Conservation (phyloP, 495 filamentous ascomycete genomes). For the Immersiella caudata region DNA sequence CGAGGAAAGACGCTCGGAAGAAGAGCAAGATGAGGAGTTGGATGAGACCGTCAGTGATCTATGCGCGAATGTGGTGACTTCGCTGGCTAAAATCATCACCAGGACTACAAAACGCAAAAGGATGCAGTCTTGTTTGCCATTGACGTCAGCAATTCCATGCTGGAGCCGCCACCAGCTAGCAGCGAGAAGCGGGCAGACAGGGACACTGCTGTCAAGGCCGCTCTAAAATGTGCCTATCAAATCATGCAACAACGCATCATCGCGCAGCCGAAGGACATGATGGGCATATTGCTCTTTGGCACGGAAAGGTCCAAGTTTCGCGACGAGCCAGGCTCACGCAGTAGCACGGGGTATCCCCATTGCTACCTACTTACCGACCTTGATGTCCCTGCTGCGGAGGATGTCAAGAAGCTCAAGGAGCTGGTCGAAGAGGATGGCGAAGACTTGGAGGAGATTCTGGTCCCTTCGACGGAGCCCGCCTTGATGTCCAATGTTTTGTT, state of each 20-base stretch:
- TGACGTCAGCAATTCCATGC: constrained; percentile 90
- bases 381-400: constrained; percentile 80
- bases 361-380: constrained; percentile 92
- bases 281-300: constrained; percentile 93
- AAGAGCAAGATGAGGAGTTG: constrained; percentile 71
- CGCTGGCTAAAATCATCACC: neutral
- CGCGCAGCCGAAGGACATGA: constrained; percentile 95
- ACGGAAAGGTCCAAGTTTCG: constrained; percentile 84
- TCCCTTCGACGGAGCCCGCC: constrained; percentile 68
- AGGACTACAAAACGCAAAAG: constrained; percentile 91
- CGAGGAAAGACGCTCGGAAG: constrained; percentile 53
- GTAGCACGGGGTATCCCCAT: constrained; percentile 74
- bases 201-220: constrained; percentile 74
- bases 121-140: constrained; percentile 98
- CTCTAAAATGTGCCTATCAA: constrained; percentile 90
- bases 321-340: constrained; percentile 63
- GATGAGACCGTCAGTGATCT: constrained; percentile 67
- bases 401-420: constrained; percentile 76
- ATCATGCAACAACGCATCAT: constrained; percentile 99
- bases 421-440: constrained; percentile 76
- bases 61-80: neutral
- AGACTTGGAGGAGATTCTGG: constrained; percentile 69
- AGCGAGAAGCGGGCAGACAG: constrained; percentile 72
- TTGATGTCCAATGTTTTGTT: constrained; percentile 92
- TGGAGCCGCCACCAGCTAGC: constrained; percentile 63